Percentiles rank a stretch among this genome's conserved stretches.
These are phyloP conservation scores for Orbilia blumenaviensis DNA, from an alignment of 2,329 filamentous ascomycete species.

Conservation along the genomic window DNA sequence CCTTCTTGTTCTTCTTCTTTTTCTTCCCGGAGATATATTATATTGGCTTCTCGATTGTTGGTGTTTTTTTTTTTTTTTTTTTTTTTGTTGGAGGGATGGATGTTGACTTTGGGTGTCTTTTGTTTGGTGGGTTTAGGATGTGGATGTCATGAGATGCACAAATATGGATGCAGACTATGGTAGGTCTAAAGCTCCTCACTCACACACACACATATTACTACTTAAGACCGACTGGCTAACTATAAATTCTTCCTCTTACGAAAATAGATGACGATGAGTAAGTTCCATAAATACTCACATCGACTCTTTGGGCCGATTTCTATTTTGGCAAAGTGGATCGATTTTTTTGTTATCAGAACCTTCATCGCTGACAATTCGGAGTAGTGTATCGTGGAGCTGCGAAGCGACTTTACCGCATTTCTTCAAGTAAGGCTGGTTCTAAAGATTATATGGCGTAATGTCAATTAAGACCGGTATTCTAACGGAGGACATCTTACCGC, in stretches of 20 bases:
- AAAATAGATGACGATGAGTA: constrained; percentile 50
- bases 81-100: neutral
- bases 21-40: neutral
- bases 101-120: constrained; percentile 3
- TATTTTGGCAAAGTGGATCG: neutral
- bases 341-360: neutral
- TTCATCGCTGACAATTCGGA: neutral
- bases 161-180: constrained; percentile 85
- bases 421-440: constrained; percentile 66
- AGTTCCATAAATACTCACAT: neutral
- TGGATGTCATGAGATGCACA: constrained; percentile 86
- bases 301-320: too few relatives aligned
- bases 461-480: neutral
- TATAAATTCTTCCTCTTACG: neutral
- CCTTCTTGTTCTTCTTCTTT: neutral
- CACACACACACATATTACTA: neutral
- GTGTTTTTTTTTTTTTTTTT: neutral
- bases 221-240: constrained; percentile 13
- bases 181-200: constrained; percentile 80
- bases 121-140: constrained; percentile 68
- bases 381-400: constrained; percentile 53
- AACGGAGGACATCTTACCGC: too few relatives aligned
- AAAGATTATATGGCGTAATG: too few relatives aligned
- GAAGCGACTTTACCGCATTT: constrained; percentile 68
- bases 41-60: too few relatives aligned